phyloP scores from a whole-genome alignment of 768 basidiomycete genomes.

The Russula olivacea region DNA sequence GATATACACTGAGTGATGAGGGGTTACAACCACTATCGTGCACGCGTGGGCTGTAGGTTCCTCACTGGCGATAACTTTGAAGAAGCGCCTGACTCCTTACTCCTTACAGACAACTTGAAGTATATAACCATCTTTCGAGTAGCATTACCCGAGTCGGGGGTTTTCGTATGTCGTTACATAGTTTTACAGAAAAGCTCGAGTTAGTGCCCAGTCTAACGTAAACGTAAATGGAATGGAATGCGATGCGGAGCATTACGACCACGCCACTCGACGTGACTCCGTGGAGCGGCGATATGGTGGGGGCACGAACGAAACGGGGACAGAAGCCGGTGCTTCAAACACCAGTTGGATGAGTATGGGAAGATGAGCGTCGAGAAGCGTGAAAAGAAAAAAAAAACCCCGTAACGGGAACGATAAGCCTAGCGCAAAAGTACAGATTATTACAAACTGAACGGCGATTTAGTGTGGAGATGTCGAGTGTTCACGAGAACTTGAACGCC shows the following conservation, averaged over 20 bases:
- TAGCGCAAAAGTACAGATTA: background rate
- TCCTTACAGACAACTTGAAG: background rate
- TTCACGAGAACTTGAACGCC: conserved; percentile 12
- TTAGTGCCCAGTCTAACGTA: conserved; percentile 3
- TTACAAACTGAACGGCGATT: background rate
- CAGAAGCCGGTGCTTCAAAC: background rate
- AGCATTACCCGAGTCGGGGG: background rate
- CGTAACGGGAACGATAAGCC: background rate
- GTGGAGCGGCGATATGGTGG: background rate
- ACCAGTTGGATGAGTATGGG: background rate
- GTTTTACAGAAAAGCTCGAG: conserved; percentile 1
- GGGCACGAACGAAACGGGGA: background rate
- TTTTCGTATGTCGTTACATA: conserved; percentile 3
- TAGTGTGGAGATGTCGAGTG: conserved; percentile 12
- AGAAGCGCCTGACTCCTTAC: background rate
- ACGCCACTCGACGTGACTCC: too few species aligned
- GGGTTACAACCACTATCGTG: background rate
- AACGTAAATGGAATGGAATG: background rate
- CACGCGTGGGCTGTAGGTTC: background rate
- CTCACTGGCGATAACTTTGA: background rate
- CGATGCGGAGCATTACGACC: background rate
- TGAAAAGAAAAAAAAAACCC: background rate
- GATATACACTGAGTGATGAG: too few species aligned
- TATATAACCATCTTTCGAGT: background rate
- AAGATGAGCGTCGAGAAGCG: background rate